A percentile compares a stretch with the other conserved stretches of the same genome.
Evolutionary conservation across 2,329 filamentous ascomycete genomes (phyloP).

Genomic region (Pestalotiopsis sp.): DNA sequence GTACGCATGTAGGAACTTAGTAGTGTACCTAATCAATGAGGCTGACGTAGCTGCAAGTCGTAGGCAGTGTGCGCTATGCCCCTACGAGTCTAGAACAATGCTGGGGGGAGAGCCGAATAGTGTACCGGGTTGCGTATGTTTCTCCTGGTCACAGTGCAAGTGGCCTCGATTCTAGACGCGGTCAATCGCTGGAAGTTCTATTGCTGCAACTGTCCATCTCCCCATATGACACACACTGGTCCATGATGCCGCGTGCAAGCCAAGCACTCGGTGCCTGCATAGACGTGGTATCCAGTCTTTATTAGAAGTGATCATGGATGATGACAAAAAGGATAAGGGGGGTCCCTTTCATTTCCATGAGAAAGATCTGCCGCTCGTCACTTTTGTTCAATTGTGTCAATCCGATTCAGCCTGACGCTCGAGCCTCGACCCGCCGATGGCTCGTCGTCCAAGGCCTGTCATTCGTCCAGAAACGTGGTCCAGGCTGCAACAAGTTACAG

Average conservation of each 20-base stretch:
- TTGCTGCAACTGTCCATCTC: no score
- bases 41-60: slow-evolving; percentile 11
- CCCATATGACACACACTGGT: no score
- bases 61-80: neutral
- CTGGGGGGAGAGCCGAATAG: neutral
- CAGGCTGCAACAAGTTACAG: neutral
- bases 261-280: neutral
- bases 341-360: neutral
- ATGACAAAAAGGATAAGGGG: neutral
- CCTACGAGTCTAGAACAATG: neutral
- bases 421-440: neutral
- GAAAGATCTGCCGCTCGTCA: neutral
- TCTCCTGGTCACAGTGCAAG: neutral
- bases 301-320: neutral
- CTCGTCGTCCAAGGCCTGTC: neutral
- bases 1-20: neutral
- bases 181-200: neutral
- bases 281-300: neutral
- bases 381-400: neutral
- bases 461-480: neutral
- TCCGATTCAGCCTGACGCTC: neutral
- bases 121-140: neutral
- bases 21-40: slow-evolving; percentile 7
- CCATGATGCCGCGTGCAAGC: no score
- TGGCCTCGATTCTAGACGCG: neutral